Base-by-base conservation (phyloP, 108 stramenopile genomes). In the Craspedostauros australis region DNA sequence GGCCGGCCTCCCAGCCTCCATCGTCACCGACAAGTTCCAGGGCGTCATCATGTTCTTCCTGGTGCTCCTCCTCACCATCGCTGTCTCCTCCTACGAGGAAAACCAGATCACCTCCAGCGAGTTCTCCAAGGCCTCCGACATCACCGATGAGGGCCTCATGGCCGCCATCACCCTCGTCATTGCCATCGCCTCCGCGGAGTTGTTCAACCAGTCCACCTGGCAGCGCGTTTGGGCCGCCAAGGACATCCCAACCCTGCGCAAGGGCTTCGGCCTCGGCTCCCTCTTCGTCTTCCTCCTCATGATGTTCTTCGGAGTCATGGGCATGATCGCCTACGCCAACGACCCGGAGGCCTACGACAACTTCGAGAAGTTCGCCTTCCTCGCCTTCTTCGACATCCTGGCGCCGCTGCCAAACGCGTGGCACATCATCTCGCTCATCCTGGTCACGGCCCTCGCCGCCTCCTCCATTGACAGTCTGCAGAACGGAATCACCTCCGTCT, bases 271-370 rank as follows among this genome's bases (percentile, higher is more conserved):
- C 14, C n/a, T 54, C 39, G 86, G 86, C 39, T 48, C 55, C 39
- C 31, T 69, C 43, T 23, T 76, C 19, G 70, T 88, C 22, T 82
- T 82, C 49, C 46, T 84, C 7, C 60, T 88, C 50, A 88, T 88
- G 77, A 72, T 82, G 75, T 88, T 88, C 66, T 88, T 88, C 48
- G 86, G 86, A 23, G 65, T 88, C 56, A 88, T 88, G 82, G 86
- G 80, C 8, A 88, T 84, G 79, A 69, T 84, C 57, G 70, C 77
- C 9, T 83, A 79, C 66, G 80, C 85, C 45, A 75, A 78, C 28
- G 80, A 86, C 50, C 81, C 85, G 16, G 52, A 49, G 20, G 58
- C 70, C 16, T 86, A 77, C 48, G 67, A 77, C 32, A 63, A 55
- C 52, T 75, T 52, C 39, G 72, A 77, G 29, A 86, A 82, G 50